Base-by-base conservation (phyloP, 129 eudicot genomes). In the Helianthus tuberosus region DNA sequence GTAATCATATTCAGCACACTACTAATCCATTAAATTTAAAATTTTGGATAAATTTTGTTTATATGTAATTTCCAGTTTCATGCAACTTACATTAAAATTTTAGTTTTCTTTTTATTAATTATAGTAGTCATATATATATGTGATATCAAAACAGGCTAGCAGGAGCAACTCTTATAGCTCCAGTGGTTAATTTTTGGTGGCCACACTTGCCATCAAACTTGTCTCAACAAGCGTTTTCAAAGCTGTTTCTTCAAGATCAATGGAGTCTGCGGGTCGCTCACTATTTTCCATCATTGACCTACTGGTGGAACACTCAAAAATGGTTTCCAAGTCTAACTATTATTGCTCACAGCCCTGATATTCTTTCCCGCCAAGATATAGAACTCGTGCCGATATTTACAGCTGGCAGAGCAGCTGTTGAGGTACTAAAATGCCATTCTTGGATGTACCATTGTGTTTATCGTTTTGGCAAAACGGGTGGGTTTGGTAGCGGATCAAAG, bases 131-230 rank as follows among this genome's bases (percentile, higher is more conserved):
- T 20, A 20, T 20, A 17, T 7, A 5, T 32, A 27, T 27, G 2
- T 27, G 32, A 46, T 25, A 46, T 46, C 9, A 9, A 44, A 58
- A n/a, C 77, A 72, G 96, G 85, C 51, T 93, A 71, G 92, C 90
- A 59, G 96, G 96, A 79, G 98, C 92, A 50, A 71, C 89, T 70
- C 86, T 93, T 61, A 14, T 93, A 41, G 88, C 96, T 51, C 98
- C 98, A 10, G 92, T 77, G n/a, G 78, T 93, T 53, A 93, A 90
- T 53, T 93, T 70, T 66, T 89, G 95, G 96, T 93, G 98, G 98
- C 81, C 84, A 38, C 57, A 83, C n/a, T 65, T 93, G 8, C 90
- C 98, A 35, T 66, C 89, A 11, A 88, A 87, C 69, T 72, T 93
- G 55, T 80, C 96, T 8, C 53, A 47, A 11, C 85, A 87, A 66